Percentiles rank a stretch among this genome's conserved stretches.
phyloP scores from a whole-genome alignment of 2,329 filamentous ascomycete species.

The Pseudophaeomoniella oleicola region DNA sequence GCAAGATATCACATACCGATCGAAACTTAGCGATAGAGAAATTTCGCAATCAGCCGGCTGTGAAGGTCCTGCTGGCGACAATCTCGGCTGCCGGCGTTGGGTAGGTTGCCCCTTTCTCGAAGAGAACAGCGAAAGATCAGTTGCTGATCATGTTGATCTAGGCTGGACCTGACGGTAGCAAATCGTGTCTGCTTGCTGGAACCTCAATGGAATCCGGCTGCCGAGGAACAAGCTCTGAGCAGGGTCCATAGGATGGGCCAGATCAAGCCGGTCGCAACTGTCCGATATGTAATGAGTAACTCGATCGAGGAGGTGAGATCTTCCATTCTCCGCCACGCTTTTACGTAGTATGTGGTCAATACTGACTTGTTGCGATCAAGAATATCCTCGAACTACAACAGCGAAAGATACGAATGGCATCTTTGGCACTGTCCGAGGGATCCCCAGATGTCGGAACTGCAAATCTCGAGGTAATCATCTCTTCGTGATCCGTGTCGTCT shows the following conservation, averaged over 20 bases:
- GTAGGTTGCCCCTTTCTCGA: conserved; percentile 15
- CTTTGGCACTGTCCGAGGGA: conserved; percentile 6
- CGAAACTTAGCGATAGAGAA: conserved; percentile 24
- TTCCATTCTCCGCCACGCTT: too few relatives aligned
- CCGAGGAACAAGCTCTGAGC: conserved; percentile 30
- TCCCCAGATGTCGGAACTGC: too few relatives aligned
- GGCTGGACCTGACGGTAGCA: conserved; percentile 32
- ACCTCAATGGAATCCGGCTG: conserved; percentile 33
- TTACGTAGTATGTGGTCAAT: too few relatives aligned
- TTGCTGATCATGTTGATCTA: conserved; percentile 8
- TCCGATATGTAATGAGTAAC: conserved; percentile 23
- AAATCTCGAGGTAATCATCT: too few relatives aligned
- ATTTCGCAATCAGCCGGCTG: conserved; percentile 23
- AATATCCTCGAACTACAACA: background rate
- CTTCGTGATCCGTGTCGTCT: too few relatives aligned
- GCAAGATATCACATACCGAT: conserved; percentile 27
- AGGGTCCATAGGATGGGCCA: conserved; percentile 24
- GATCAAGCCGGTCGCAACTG: conserved; percentile 19
- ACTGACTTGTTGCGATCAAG: too few relatives aligned
- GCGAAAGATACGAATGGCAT: background rate
- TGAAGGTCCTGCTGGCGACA: conserved; percentile 33
- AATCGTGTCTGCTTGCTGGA: conserved; percentile 36
- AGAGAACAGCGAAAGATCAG: conserved; percentile 2
- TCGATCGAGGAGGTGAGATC: conserved; percentile 22
- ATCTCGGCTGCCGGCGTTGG: conserved; percentile 38